Evolutionary conservation across 805 yeast genomes (phyloP).

Genomic region (Kodamaea neixiangensis): DNA sequence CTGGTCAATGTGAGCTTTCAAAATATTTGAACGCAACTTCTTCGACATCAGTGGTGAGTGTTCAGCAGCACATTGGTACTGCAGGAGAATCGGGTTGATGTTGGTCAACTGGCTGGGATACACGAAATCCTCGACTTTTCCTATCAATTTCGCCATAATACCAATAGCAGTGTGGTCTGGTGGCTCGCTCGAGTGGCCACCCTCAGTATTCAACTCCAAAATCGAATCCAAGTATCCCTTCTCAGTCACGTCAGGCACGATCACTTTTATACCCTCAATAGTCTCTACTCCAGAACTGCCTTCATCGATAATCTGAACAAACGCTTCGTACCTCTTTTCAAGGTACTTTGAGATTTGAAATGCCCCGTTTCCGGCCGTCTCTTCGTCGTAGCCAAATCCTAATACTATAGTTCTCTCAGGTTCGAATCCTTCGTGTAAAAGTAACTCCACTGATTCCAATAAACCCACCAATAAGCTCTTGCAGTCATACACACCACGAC

Average conservation of each 20-base stretch:
- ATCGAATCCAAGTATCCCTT: constrained; percentile 47
- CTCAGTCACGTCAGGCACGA: constrained; percentile 50
- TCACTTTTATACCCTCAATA: constrained; percentile 39
- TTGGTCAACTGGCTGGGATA: constrained; percentile 41
- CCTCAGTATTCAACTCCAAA: constrained; percentile 46
- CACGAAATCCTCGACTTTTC: constrained; percentile 37
- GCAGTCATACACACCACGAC: constrained; percentile 40
- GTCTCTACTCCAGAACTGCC: constrained; percentile 24
- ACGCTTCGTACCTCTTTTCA: constrained; percentile 41
- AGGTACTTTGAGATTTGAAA: constrained; percentile 35
- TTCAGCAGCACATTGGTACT: constrained; percentile 49
- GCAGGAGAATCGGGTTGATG: constrained; percentile 45
- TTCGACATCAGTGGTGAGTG: constrained; percentile 37
- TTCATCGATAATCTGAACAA: constrained; percentile 50
- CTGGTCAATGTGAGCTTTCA: constrained; percentile 37
- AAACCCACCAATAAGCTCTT: constrained; percentile 47
- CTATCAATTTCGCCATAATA: constrained; percentile 43
- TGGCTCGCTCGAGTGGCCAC: constrained; percentile 55
- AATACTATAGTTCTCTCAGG: constrained; percentile 47
- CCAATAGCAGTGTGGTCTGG: constrained; percentile 53
- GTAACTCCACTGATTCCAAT: constrained; percentile 37
- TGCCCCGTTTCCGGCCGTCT: constrained; percentile 45
- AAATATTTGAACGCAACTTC: constrained; percentile 35
- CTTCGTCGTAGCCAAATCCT: constrained; percentile 56
- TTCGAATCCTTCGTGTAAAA: constrained; percentile 33